phyloP scores from a whole-genome alignment of 2,329 filamentous ascomycete genomes.

The Huntiella savannae region DNA sequence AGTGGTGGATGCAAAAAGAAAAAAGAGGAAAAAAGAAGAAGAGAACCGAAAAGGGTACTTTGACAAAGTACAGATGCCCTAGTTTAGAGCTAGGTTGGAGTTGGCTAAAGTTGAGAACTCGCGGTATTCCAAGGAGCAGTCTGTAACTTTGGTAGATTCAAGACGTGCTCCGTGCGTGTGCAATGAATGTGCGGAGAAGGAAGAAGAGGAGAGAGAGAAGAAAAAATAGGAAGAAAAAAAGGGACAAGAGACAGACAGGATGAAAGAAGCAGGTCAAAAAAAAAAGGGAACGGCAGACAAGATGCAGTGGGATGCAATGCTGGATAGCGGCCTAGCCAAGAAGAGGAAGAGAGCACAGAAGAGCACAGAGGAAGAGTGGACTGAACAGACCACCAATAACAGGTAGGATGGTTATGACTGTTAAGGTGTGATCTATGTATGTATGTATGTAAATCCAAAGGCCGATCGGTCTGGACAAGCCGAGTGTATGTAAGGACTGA shows the following conservation, averaged over 20 bases:
- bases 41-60: neutral
- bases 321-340: too few relatives aligned
- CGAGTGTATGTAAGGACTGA: too few relatives aligned
- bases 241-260: neutral
- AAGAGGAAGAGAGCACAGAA: neutral
- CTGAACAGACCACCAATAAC: neutral
- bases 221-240: neutral
- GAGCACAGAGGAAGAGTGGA: neutral
- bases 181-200: neutral
- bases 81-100: neutral
- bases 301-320: too few relatives aligned
- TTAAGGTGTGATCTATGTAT: too few relatives aligned
- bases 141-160: conserved; percentile 1
- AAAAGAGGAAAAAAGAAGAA: neutral
- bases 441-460: too few relatives aligned
- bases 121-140: too few relatives aligned
- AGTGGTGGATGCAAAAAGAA: neutral
- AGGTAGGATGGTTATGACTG: too few relatives aligned
- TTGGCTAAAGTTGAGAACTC: neutral
- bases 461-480: too few relatives aligned
- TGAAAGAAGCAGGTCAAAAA: neutral
- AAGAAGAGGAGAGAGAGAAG: conserved; percentile 3
- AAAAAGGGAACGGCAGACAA: neutral
- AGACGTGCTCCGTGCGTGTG: neutral
- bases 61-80: neutral